phyloP scores from a whole-genome alignment of 2,329 filamentous ascomycete species.

The Xylariaceae sp. region DNA sequence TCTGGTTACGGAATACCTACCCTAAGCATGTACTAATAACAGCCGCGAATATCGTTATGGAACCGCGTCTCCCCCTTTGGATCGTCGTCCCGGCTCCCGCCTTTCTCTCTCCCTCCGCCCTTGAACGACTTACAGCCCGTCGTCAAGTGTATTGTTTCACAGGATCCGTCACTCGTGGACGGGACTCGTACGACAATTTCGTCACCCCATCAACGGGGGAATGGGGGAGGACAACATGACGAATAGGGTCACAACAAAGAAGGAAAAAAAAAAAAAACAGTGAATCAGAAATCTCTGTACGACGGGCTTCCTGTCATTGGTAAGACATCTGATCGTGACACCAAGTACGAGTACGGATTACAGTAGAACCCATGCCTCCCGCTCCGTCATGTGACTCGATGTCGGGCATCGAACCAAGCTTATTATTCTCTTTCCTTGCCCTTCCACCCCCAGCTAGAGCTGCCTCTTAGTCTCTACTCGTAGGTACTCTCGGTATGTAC shows the following conservation, averaged over 20 bases:
- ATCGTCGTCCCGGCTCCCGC: neutral
- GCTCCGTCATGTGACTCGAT: neutral
- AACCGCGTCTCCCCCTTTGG: neutral
- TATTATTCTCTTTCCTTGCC: neutral
- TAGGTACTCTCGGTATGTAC: too few species aligned
- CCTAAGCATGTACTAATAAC: too few species aligned
- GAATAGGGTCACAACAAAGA: neutral
- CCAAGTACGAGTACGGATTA: too few species aligned
- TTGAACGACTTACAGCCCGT: too few species aligned
- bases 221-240: too few species aligned
- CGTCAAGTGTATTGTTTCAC: too few species aligned
- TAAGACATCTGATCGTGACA: neutral
- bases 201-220: neutral
- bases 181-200: neutral
- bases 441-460: too few species aligned
- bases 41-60: too few species aligned
- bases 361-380: neutral
- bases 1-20: too few species aligned
- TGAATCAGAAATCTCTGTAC: neutral
- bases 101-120: too few species aligned
- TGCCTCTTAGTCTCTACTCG: too few species aligned
- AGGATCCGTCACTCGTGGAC: too few species aligned
- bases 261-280: neutral
- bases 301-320: neutral
- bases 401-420: neutral